phyloP scores from a whole-genome alignment of 805 yeast species.

The Cyberlindnera meyerae region DNA sequence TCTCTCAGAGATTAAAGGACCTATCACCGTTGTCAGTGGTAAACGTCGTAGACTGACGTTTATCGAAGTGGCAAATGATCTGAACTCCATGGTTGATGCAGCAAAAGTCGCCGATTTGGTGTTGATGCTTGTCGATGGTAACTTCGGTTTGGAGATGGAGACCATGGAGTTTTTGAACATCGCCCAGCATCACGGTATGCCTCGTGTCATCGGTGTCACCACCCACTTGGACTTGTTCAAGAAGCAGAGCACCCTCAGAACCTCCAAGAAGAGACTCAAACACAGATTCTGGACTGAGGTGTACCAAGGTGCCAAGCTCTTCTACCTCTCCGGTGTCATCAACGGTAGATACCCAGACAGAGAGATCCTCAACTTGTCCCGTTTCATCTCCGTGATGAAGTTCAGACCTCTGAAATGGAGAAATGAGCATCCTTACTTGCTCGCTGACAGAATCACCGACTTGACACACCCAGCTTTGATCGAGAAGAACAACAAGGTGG shows the following conservation, averaged over 20 bases:
- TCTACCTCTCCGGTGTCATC: slow-evolving; percentile 89
- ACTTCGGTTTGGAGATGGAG: slow-evolving; percentile 98
- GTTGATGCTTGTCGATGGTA: slow-evolving; percentile 86
- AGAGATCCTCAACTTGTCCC: slow-evolving; percentile 83
- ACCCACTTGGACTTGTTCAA: slow-evolving; percentile 95
- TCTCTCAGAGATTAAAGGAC: slow-evolving; percentile 84
- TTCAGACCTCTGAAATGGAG: slow-evolving; percentile 99
- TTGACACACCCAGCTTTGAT: slow-evolving; percentile 86
- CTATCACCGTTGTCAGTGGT: slow-evolving; percentile 94
- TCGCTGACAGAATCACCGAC: slow-evolving; percentile 90
- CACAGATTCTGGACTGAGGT: slow-evolving; percentile 99
- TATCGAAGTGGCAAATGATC: slow-evolving; percentile 86
- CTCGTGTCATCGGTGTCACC: slow-evolving; percentile 89
- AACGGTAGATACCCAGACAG: slow-evolving; percentile 98
- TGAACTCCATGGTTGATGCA: slow-evolving; percentile 93
- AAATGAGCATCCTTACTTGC: slow-evolving; percentile 92
- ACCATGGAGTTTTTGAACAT: slow-evolving; percentile 97
- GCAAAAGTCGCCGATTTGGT: slow-evolving; percentile 95
- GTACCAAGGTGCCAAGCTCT: slow-evolving; percentile 94
- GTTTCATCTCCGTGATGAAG: slow-evolving; percentile 96
- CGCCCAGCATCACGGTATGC: slow-evolving; percentile 99
- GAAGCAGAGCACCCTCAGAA: slow-evolving; percentile 81
- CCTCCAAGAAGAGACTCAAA: slow-evolving; percentile 86
- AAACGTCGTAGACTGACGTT: slow-evolving; percentile 89
- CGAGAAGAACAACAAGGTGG: slow-evolving; percentile 75